Evolutionary conservation across 192 early-diverging fungal genomes (phyloP).

Genomic region (Dissophora ornata): DNA sequence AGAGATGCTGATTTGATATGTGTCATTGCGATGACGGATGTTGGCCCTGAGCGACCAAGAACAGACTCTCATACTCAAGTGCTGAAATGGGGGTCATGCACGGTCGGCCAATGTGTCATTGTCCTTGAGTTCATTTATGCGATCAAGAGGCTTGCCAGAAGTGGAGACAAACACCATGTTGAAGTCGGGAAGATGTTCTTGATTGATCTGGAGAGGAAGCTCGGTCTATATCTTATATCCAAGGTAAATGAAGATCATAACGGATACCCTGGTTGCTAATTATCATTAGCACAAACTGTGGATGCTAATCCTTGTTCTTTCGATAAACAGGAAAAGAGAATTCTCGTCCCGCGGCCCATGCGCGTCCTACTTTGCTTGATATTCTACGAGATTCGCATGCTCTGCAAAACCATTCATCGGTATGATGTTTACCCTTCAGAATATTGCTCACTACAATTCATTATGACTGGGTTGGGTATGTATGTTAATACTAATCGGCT

Average conservation of each 20-base stretch:
- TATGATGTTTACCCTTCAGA: background rate
- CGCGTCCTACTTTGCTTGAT: slow-evolving; percentile 61
- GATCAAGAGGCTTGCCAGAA: slow-evolving; percentile 52
- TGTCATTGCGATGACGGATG: slow-evolving; percentile 65
- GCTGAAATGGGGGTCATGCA: slow-evolving; percentile 62
- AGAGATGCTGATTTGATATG: slow-evolving; percentile 65
- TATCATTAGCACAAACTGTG: no score
- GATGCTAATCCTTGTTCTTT: background rate
- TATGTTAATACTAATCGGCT: no score
- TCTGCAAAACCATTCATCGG: slow-evolving; percentile 66
- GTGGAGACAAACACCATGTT: slow-evolving; percentile 56
- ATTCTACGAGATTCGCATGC: slow-evolving; percentile 65
- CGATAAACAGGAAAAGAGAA: slow-evolving; percentile 54
- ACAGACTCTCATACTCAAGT: slow-evolving; percentile 8
- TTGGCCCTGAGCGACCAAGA: slow-evolving; percentile 48
- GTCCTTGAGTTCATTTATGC: slow-evolving; percentile 64
- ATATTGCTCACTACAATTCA: no score
- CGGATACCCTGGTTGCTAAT: no score
- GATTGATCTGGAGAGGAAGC: slow-evolving; percentile 63
- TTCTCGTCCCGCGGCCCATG: slow-evolving; percentile 60
- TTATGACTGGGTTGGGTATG: no score
- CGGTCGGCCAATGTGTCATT: slow-evolving; percentile 65
- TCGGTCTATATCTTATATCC: slow-evolving; percentile 60
- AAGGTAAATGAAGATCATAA: no score
- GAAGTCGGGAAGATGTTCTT: slow-evolving; percentile 67